Percentiles rank a stretch among this genome's conserved stretches.
phyloP scores from a whole-genome alignment of 2,329 filamentous ascomycete species.

The Colletotrichum lindemuthianum region DNA sequence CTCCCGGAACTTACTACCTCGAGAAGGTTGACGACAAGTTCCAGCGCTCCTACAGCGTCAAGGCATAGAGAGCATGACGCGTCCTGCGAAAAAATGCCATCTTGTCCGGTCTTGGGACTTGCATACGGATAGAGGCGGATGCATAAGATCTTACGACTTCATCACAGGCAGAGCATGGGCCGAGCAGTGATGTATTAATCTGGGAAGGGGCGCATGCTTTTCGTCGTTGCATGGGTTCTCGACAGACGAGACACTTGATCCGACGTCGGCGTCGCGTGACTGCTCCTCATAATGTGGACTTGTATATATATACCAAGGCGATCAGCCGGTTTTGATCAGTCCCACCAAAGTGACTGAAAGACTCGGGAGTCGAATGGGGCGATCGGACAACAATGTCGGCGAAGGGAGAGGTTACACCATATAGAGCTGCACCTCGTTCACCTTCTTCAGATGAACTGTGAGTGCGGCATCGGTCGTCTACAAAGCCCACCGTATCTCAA shows the following conservation, averaged over 20 bases:
- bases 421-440: no score
- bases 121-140: constrained; percentile 32
- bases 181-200: constrained; percentile 23
- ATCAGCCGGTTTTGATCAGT: no score
- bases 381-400: no score
- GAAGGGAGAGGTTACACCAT: no score
- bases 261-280: constrained; percentile 2
- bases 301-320: constrained; percentile 31
- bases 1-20: constrained; percentile 79
- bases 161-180: constrained; percentile 19
- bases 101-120: constrained; percentile 20
- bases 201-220: constrained; percentile 4
- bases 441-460: no score
- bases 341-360: no score
- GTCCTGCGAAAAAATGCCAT: not conserved
- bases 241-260: not conserved
- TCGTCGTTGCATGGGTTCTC: not conserved
- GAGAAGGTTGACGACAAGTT: constrained; percentile 87
- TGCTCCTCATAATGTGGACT: constrained; percentile 1
- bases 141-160: constrained; percentile 35
- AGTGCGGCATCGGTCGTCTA: no score
- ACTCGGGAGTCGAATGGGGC: no score
- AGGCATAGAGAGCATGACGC: constrained; percentile 65
- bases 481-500: no score
- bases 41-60: constrained; percentile 80